Percentiles rank a stretch among this genome's conserved stretches.
Conservation (phyloP, 139 green algal genomes). For the Micractinium sp. region DNA sequence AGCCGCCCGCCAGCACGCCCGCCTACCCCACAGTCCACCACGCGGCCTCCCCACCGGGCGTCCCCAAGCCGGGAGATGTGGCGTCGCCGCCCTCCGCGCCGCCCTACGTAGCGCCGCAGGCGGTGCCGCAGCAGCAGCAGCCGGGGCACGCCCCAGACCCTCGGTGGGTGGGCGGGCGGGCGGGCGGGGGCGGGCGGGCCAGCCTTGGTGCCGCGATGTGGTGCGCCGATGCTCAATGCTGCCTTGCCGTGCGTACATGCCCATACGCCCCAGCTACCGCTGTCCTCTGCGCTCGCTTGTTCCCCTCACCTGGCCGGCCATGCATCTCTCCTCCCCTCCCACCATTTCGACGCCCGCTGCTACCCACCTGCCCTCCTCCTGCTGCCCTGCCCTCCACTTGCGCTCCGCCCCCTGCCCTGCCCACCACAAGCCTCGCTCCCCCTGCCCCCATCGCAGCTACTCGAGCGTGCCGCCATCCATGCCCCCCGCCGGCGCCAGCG, state of each 20-base stretch:
- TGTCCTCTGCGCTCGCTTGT: neutral
- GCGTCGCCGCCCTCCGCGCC: neutral
- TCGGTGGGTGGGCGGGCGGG: too few species aligned
- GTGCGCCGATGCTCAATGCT: neutral
- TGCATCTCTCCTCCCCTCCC: neutral
- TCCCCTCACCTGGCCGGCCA: neutral
- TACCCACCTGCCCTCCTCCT: neutral
- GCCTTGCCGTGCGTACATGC: neutral
- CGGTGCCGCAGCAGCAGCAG: neutral
- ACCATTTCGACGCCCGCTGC: neutral
- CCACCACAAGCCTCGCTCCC: neutral
- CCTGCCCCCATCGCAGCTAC: neutral
- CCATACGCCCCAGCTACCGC: too few species aligned
- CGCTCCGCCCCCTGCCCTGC: too few species aligned
- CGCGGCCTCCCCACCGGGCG: neutral
- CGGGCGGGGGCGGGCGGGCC: too few species aligned
- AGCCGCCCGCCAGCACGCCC: neutral
- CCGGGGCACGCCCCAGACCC: neutral
- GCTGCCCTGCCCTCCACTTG: neutral
- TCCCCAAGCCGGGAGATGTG: neutral
- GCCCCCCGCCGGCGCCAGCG: constrained; percentile 17
- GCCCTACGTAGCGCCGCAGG: neutral
- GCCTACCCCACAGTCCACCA: neutral
- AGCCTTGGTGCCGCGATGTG: too few species aligned
- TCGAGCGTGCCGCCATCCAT: constrained; percentile 8